phyloP scores from a whole-genome alignment of 305 asterid genomes.

The Fraxinus floribunda region DNA sequence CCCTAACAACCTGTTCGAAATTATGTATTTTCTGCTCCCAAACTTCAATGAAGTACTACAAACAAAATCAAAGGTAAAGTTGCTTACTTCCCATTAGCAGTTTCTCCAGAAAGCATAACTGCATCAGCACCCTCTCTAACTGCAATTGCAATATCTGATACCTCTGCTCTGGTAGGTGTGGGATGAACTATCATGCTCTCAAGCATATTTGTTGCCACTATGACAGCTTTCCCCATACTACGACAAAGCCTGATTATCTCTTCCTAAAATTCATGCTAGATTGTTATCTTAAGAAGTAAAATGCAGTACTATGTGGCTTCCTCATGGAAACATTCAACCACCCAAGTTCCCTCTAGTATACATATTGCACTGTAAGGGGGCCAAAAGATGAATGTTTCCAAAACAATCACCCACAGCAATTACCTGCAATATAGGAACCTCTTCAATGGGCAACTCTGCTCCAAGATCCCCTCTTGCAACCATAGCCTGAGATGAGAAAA shows the following conservation, averaged over 20 bases:
- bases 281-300: background rate
- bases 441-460: slow-evolving; percentile 94
- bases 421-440: slow-evolving; percentile 98
- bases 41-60: too few relatives aligned
- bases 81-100: slow-evolving; percentile 95
- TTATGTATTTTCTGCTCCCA: background rate
- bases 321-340: background rate
- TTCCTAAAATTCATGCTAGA: slow-evolving; percentile 34
- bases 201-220: slow-evolving; percentile 97
- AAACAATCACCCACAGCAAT: background rate
- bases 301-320: background rate
- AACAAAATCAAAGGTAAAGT: background rate
- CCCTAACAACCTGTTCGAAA: background rate
- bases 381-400: background rate
- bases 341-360: background rate
- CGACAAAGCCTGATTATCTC: slow-evolving; percentile 83
- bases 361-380: background rate
- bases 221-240: slow-evolving; percentile 96
- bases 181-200: slow-evolving; percentile 99
- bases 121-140: slow-evolving; percentile 96
- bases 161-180: slow-evolving; percentile 96
- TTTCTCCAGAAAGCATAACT: slow-evolving; percentile 99
- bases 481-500: slow-evolving; percentile 66
- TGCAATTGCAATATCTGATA: slow-evolving; percentile 91
- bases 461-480: slow-evolving; percentile 99